A percentile compares a stretch with the other conserved stretches of the same genome.
These are phyloP conservation scores for Chrysoporthe puriensis DNA, from an alignment of 2,329 filamentous ascomycete species.

Conservation along the genomic window DNA sequence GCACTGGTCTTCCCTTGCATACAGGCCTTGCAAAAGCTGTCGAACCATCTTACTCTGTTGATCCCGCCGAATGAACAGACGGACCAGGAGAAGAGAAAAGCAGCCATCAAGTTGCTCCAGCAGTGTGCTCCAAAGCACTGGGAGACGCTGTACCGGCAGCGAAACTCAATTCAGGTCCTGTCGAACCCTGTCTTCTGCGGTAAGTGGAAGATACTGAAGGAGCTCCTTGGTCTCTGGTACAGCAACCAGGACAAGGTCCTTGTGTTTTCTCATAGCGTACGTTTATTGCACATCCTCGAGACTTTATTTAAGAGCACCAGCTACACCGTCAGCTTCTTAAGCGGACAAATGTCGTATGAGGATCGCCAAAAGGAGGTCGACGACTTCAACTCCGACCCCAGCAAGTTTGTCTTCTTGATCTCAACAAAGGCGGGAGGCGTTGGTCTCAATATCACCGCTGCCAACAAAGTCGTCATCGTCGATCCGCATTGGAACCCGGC, in stretches of 20 bases:
- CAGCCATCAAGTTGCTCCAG: conserved; percentile 74
- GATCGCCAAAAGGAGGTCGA: conserved; percentile 83
- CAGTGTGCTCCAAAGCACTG: conserved; percentile 76
- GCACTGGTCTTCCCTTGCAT: conserved; percentile 84
- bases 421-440: conserved; percentile 92
- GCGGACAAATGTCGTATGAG: conserved; percentile 81
- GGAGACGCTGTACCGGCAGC: conserved; percentile 71
- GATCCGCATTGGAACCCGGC: conserved; percentile 98
- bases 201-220: conserved; percentile 92
- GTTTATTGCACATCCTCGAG: conserved; percentile 80
- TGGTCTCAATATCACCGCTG: conserved; percentile 93
- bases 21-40: conserved; percentile 79
- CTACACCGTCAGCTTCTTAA: conserved; percentile 90
- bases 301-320: conserved; percentile 84
- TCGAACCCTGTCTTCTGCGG: conserved; percentile 92
- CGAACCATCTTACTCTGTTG: conserved; percentile 89
- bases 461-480: conserved; percentile 96
- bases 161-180: conserved; percentile 79
- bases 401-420: conserved; percentile 93
- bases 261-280: conserved; percentile 91
- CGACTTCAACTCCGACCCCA: conserved; percentile 86
- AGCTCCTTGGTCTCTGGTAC: conserved; percentile 88
- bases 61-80: conserved; percentile 62
- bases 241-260: conserved; percentile 90
- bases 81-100: conserved; percentile 72